Conservation (phyloP, 225 moss, liverwort and hornwort genomes). For the Marchantia paleacea region DNA sequence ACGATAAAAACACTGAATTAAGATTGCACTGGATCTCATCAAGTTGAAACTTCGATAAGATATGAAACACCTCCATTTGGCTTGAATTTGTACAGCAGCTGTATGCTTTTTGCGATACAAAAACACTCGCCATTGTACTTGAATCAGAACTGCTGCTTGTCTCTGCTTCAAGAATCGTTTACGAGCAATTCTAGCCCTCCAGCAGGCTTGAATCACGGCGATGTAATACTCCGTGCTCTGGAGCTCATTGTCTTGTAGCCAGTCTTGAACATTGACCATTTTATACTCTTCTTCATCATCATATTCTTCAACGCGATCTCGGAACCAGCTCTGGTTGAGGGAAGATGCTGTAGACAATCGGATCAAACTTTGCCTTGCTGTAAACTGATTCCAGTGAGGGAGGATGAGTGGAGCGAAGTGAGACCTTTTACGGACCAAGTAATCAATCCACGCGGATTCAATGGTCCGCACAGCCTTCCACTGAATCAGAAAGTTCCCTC, state of each 20-base stretch:
- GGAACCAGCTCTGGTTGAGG: constrained; percentile 19
- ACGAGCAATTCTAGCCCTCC: constrained; percentile 26
- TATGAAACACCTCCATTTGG: constrained; percentile 27
- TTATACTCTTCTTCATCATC: constrained; percentile 7
- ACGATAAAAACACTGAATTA: constrained; percentile 19
- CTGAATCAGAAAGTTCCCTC: constrained; percentile 29
- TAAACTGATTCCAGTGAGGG: constrained; percentile 26
- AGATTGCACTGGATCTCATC: constrained; percentile 9
- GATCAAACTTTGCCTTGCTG: constrained; percentile 13
- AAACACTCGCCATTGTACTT: constrained; percentile 17
- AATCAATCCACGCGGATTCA: constrained; percentile 33
- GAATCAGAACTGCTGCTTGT: constrained; percentile 27
- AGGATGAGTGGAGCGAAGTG: constrained; percentile 16
- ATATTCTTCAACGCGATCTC: constrained; percentile 1
- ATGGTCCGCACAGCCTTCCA: constrained; percentile 33
- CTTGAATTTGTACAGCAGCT: constrained; percentile 23
- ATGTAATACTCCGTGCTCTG: constrained; percentile 6
- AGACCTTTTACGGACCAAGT: constrained; percentile 19
- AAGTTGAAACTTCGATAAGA: constrained; percentile 13
- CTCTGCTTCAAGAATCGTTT: constrained; percentile 17
- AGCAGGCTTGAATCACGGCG: constrained; percentile 31
- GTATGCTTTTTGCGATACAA: not conserved
- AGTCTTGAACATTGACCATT: constrained; percentile 3
- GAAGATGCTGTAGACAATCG: constrained; percentile 16
- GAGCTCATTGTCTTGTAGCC: constrained; percentile 21